Evolutionary conservation across 2,329 filamentous ascomycete genomes (phyloP), one percentile per base, ranked within the genome.

Genomic region (Venturia asperata): DNA sequence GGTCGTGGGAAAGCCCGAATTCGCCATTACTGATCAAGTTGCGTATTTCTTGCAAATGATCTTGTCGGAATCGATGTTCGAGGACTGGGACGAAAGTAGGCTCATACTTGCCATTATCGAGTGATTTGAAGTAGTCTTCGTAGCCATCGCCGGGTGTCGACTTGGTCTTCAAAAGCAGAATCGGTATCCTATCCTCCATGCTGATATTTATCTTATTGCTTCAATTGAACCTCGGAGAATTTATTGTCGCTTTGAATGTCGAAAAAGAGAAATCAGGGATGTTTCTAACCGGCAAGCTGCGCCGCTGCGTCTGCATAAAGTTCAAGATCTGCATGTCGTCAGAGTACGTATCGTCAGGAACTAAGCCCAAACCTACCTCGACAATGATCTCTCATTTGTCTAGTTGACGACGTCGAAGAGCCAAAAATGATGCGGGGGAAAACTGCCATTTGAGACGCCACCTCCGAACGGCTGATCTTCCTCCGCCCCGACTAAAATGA

Each of bases 131-230:
- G 56, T 86, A 79, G 61, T 90, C 85, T 69, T 89, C 82, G 72
- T 94, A 94, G 10, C 83, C 82, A 73, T 94, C 90, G 56, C 78
- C 81, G 0, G 90, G 89, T 0, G 77, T 80, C 0, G 90, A 93
- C 71, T 83, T 87, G 2, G 90, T 93, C 76, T 94, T 94, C 64
- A 94, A 82, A 0, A 94, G 80, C 27, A 93, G 78, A 27, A 94
- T 76, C 1, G 89, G 87, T 34, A 73, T 73, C 61, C 74, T 71
- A 17, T 66, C 39, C 17, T 41, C 37, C 67, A 65, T 68, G 3
- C 27, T 72, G 52, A 62, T n/a, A 24, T 37, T n/a, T n/a, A n/a
- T n/a, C 4, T 34, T 42, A 49, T 15, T 24, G 62, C 19, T 21
- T 61, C 24, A 17, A 17, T 15, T 1, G 34, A 7, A 21, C 10